These are phyloP conservation scores for Suillus clintonianus DNA, from an alignment of 768 basidiomycete genomes.

Conservation along the genomic window DNA sequence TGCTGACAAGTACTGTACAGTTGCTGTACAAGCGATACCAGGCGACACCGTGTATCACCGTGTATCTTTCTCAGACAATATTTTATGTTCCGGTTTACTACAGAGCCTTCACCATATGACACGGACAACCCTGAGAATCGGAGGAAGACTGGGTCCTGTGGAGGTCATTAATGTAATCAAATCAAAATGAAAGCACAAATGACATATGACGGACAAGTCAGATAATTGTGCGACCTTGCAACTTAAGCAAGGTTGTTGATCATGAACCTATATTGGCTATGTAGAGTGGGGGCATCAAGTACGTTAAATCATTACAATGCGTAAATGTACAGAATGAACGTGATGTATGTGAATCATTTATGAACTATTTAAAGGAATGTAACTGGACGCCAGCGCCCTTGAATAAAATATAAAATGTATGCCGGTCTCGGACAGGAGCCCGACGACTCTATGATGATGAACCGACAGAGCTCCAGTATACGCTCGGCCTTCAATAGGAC, in stretches of 20 bases:
- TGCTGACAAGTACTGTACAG: too few species aligned
- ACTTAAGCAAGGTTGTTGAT: neutral
- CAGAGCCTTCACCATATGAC: neutral
- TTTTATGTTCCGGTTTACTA: neutral
- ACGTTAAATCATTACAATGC: neutral
- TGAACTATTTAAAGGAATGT: neutral
- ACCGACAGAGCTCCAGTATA: neutral
- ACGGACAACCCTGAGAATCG: neutral
- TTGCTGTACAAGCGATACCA: too few species aligned
- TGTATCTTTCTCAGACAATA: too few species aligned
- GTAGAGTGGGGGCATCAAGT: neutral
- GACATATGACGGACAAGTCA: neutral
- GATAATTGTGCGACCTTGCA: neutral
- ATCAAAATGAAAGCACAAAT: neutral
- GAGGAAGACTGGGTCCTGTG: neutral
- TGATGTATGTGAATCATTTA: neutral
- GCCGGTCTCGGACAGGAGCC: neutral
- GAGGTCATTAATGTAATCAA: neutral
- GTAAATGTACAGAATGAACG: slow-evolving; percentile 2
- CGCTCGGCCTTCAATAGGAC: slow-evolving; percentile 16
- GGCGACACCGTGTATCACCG: too few species aligned
- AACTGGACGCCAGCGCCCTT: neutral
- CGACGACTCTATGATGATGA: neutral
- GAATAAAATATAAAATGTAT: neutral
- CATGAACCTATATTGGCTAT: neutral